Percentiles rank a stretch among this genome's conserved stretches.
phyloP scores from a whole-genome alignment of 257 asterid species.

The Penstemon eatonii region DNA sequence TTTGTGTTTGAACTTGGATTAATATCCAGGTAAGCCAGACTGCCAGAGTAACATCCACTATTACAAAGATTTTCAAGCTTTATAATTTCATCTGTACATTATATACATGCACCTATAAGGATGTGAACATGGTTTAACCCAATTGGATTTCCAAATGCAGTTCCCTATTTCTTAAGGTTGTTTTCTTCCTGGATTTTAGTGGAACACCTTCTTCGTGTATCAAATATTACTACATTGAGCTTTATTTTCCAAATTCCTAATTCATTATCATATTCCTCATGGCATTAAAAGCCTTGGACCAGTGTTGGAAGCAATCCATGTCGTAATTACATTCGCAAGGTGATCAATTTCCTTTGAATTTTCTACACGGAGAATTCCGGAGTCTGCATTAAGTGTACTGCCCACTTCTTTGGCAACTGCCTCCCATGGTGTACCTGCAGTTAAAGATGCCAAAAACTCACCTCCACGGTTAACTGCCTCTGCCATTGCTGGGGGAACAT shows the following conservation, averaged over 20 bases:
- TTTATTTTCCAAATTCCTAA: too few relatives aligned
- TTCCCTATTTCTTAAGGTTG: not conserved
- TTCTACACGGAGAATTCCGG: slow-evolving; percentile 51
- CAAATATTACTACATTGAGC: too few relatives aligned
- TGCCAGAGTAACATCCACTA: not conserved
- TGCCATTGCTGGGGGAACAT: slow-evolving; percentile 92
- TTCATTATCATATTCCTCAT: not conserved
- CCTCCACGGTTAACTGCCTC: slow-evolving; percentile 91
- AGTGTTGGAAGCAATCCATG: slow-evolving; percentile 76
- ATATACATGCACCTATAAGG: not conserved
- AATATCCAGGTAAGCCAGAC: not conserved
- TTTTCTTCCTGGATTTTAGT: too few relatives aligned
- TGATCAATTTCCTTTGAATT: slow-evolving; percentile 61
- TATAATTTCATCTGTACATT: not conserved
- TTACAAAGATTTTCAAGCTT: not conserved
- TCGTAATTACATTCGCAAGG: slow-evolving; percentile 60
- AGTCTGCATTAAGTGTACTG: slow-evolving; percentile 52
- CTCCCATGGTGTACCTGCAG: slow-evolving; percentile 99
- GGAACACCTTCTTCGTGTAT: too few relatives aligned
- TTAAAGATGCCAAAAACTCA: slow-evolving; percentile 65
- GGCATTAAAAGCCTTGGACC: slow-evolving; percentile 53
- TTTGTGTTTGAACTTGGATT: not conserved
- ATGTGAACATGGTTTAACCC: not conserved
- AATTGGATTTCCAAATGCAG: not conserved
- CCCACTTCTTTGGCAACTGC: slow-evolving; percentile 77